Conservation (phyloP, 129 eudicot genomes). For the Arctium minus region DNA sequence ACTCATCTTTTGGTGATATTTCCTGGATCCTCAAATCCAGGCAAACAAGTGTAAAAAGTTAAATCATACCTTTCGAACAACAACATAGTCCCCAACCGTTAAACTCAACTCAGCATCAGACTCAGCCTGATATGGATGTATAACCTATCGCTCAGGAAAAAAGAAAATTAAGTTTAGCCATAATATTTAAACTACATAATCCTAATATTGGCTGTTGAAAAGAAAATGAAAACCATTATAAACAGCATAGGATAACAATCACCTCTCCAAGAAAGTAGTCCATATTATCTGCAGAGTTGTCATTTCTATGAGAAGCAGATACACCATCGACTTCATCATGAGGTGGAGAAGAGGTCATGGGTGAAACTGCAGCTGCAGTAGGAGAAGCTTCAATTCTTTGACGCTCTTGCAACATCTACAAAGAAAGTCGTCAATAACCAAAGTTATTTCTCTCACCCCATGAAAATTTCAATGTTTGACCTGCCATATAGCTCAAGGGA, state of each 20-base stretch:
- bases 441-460: neutral
- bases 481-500: neutral
- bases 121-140: constrained; percentile 76
- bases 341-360: constrained; percentile 49
- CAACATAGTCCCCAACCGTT: constrained; percentile 72
- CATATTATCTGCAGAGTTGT: constrained; percentile 43
- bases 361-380: constrained; percentile 39
- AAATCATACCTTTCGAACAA: constrained; percentile 66
- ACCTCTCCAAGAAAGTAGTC: constrained; percentile 87
- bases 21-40: neutral
- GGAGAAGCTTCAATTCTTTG: constrained; percentile 70
- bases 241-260: neutral
- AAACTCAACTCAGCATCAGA: constrained; percentile 81
- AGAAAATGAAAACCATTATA: neutral
- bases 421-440: neutral
- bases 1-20: neutral
- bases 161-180: neutral
- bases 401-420: constrained; percentile 83
- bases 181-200: neutral
- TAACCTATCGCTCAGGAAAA: constrained; percentile 40
- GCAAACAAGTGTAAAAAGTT: neutral
- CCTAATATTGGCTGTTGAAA: neutral
- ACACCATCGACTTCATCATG: constrained; percentile 43
- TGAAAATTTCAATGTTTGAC: neutral
- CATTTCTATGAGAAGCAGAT: constrained; percentile 37